These are phyloP conservation scores for Schizothecium vesticola DNA, from an alignment of 495 filamentous ascomycete species.

Conservation along the genomic window DNA sequence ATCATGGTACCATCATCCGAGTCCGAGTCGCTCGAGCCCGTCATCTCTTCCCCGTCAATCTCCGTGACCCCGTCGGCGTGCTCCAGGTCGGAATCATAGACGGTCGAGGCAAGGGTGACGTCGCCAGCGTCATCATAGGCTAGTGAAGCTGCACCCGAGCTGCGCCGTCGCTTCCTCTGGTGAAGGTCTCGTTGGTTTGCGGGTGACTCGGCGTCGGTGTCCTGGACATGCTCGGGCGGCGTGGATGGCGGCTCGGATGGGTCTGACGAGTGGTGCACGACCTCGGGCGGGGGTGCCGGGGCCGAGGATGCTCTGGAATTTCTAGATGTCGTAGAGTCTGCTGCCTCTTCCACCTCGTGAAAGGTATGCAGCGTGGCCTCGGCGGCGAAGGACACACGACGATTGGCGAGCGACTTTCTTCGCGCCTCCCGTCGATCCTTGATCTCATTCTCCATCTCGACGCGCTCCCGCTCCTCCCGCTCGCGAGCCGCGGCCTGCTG, in stretches of 20 bases:
- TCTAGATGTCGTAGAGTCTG: constrained; percentile 82
- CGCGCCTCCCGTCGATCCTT: constrained; percentile 75
- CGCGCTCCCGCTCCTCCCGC: constrained; percentile 65
- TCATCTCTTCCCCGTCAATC: constrained; percentile 49
- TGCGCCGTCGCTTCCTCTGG: constrained; percentile 59
- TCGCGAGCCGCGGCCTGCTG: constrained; percentile 71
- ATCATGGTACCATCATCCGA: constrained; percentile 69
- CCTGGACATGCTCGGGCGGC: constrained; percentile 56
- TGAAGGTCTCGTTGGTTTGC: constrained; percentile 64
- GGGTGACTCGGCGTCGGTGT: constrained; percentile 59
- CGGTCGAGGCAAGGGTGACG: constrained; percentile 66
- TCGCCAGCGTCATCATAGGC: constrained; percentile 60
- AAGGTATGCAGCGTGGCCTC: constrained; percentile 97
- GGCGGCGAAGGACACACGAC: constrained; percentile 93
- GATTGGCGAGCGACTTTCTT: constrained; percentile 85
- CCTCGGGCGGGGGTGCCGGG: constrained; percentile 33
- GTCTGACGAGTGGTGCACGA: constrained; percentile 35
- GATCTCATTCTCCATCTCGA: constrained; percentile 61
- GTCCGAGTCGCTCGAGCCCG: constrained; percentile 51
- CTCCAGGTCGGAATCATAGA: constrained; percentile 65
- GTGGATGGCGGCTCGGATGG: constrained; percentile 60
- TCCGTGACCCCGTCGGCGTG: constrained; percentile 56
- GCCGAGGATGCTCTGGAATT: constrained; percentile 65
- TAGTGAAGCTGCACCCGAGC: constrained; percentile 57
- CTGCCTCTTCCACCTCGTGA: constrained; percentile 85